Percentiles rank a stretch among this genome's conserved stretches.
These are phyloP conservation scores for Pythium periplocum DNA, from an alignment of 352 stramenopile genomes.

Conservation along the genomic window DNA sequence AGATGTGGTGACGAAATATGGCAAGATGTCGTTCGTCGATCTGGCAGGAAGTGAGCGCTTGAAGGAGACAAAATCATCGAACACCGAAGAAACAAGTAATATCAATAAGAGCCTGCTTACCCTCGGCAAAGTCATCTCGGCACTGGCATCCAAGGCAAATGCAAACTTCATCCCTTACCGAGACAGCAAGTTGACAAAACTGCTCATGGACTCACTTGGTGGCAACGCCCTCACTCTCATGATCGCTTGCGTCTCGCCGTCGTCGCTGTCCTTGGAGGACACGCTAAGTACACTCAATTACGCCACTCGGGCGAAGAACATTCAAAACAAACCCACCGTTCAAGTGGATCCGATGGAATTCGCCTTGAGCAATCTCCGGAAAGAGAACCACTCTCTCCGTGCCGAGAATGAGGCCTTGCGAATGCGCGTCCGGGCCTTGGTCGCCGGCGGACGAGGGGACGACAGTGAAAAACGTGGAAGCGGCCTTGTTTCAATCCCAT, in stretches of 20 bases:
- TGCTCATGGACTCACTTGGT: conserved; percentile 81
- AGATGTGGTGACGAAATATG: conserved; percentile 47
- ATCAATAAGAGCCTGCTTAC: conserved; percentile 85
- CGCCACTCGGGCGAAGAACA: conserved; percentile 79
- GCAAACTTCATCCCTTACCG: conserved; percentile 70
- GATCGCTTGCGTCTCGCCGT: conserved; percentile 79
- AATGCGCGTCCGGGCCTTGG: conserved; percentile 32
- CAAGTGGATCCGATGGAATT: conserved; percentile 63
- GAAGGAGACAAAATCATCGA: conserved; percentile 67
- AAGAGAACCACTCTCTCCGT: conserved; percentile 56
- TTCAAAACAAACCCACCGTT: conserved; percentile 73
- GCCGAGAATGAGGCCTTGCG: conserved; percentile 58
- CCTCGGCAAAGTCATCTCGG: conserved; percentile 82
- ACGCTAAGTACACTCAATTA: conserved; percentile 85
- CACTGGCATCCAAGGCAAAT: conserved; percentile 42
- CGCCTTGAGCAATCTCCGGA: conserved; percentile 48
- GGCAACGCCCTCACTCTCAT: conserved; percentile 81
- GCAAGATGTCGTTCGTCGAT: conserved; percentile 83
- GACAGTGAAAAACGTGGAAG: conserved; percentile 3
- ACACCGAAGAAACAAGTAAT: conserved; percentile 71
- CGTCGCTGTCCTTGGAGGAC: conserved; percentile 48
- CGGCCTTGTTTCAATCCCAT: conserved; percentile 9
- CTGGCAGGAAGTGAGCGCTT: conserved; percentile 69
- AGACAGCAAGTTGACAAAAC: conserved; percentile 83
- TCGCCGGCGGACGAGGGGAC: conserved; percentile 5